These are phyloP conservation scores for Lactarius hengduanensis DNA, from an alignment of 768 basidiomycete species.

Conservation along the genomic window DNA sequence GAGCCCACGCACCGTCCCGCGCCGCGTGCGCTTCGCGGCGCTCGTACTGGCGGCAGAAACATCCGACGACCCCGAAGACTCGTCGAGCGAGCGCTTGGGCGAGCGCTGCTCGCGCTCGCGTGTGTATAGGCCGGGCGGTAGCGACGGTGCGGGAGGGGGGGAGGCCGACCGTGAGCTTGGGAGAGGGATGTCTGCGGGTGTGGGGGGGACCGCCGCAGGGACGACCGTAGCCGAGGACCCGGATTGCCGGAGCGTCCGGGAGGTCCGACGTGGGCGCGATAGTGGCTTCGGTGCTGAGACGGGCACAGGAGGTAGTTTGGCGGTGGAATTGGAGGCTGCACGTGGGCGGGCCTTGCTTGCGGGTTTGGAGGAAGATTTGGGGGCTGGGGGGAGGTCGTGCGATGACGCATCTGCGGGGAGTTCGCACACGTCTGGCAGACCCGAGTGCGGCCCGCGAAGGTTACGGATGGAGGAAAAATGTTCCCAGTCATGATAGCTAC, in stretches of 20 bases:
- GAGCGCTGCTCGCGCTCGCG: constrained; percentile 43
- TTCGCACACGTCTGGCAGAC: constrained; percentile 65
- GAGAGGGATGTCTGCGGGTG: constrained; percentile 39
- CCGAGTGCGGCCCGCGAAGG: constrained; percentile 77
- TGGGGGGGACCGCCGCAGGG: constrained; percentile 26
- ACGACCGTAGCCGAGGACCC: constrained; percentile 15
- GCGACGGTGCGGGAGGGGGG: constrained; percentile 32
- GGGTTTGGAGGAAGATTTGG: constrained; percentile 31
- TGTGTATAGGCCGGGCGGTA: constrained; percentile 31
- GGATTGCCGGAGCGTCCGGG: constrained; percentile 13
- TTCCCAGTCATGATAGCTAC: constrained; percentile 89
- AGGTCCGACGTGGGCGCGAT: constrained; percentile 22
- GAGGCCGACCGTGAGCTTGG: constrained; percentile 40
- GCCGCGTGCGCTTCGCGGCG: constrained; percentile 35
- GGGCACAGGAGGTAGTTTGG: constrained; percentile 27
- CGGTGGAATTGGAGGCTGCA: constrained; percentile 10
- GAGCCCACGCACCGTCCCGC: constrained; percentile 19
- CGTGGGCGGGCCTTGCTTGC: constrained; percentile 31
- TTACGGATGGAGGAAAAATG: constrained; percentile 95
- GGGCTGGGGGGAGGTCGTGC: constrained; percentile 35
- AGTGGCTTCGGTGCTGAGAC: constrained; percentile 23
- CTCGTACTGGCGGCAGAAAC: constrained; percentile 33
- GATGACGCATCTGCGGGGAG: constrained; percentile 36
- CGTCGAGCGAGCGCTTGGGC: constrained; percentile 61
- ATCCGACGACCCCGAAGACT: constrained; percentile 46